Conservation (phyloP, 306 rosid species). For the Quercus robur region DNA sequence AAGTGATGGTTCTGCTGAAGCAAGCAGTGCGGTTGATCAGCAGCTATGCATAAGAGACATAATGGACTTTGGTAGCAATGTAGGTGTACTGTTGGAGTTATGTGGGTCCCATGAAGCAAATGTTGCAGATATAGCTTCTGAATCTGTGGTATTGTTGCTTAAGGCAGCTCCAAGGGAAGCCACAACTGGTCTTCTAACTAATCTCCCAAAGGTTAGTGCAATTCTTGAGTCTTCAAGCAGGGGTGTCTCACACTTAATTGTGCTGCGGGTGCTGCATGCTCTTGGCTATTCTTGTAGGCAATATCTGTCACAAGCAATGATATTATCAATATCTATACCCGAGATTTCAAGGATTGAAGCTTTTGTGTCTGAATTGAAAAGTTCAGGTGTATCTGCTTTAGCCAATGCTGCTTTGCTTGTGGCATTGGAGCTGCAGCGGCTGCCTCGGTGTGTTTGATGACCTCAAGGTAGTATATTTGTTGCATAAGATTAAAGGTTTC, state of each 20-base stretch:
- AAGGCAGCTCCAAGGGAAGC: conserved; percentile 97
- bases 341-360: conserved; percentile 76
- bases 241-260: conserved; percentile 47
- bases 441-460: conserved; percentile 78
- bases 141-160: conserved; percentile 68
- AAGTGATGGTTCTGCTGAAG: conserved; percentile 46
- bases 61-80: conserved; percentile 74
- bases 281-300: conserved; percentile 89
- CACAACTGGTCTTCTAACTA: conserved; percentile 79
- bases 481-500: conserved; percentile 3
- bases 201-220: conserved; percentile 67
- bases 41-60: conserved; percentile 83
- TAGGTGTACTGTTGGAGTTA: conserved; percentile 73
- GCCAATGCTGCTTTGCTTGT: conserved; percentile 69
- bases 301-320: conserved; percentile 78
- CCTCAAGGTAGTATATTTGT: conserved; percentile 21
- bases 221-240: conserved; percentile 72
- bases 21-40: conserved; percentile 52
- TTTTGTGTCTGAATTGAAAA: conserved; percentile 68
- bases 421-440: conserved; percentile 83
- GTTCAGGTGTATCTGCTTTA: conserved; percentile 58
- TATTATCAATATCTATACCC: conserved; percentile 69
- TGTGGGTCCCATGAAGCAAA: conserved; percentile 48
- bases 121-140: conserved; percentile 73
- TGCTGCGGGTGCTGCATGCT: conserved; percentile 71